Evolutionary conservation across 306 rosid species (phyloP).

Genomic region (Aeschynomene evenia): DNA sequence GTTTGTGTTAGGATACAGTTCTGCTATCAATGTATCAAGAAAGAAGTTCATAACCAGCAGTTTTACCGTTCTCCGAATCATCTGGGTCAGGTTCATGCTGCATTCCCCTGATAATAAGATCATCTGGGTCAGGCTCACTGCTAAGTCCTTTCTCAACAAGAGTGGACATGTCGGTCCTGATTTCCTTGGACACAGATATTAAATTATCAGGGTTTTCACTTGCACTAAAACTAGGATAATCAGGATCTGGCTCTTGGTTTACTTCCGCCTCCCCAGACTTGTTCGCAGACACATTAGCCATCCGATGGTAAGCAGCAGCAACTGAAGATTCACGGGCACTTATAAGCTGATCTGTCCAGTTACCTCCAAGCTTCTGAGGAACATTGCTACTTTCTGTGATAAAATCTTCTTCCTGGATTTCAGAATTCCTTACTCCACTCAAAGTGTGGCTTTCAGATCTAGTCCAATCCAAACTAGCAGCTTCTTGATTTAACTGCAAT

Average conservation of each 20-base stretch:
- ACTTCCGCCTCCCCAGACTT: constrained; percentile 39
- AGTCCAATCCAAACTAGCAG: constrained; percentile 90
- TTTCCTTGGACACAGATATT: constrained; percentile 30
- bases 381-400: constrained; percentile 37
- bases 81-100: constrained; percentile 64
- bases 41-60: constrained; percentile 25
- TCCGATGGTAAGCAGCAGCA: constrained; percentile 73
- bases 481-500: constrained; percentile 83
- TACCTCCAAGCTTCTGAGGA: constrained; percentile 84
- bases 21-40: constrained; percentile 22
- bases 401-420: constrained; percentile 47
- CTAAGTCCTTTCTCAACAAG: constrained; percentile 26
- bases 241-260: constrained; percentile 49
- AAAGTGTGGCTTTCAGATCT: constrained; percentile 78
- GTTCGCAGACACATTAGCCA: constrained; percentile 40
- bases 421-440: constrained; percentile 51
- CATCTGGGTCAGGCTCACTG: constrained; percentile 63
- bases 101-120: constrained; percentile 33
- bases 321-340: constrained; percentile 75
- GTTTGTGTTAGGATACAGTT: constrained; percentile 20
- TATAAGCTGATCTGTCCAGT: constrained; percentile 41
- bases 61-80: constrained; percentile 41
- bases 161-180: constrained; percentile 28
- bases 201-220: constrained; percentile 32
- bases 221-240: constrained; percentile 36